Evolutionary conservation across 1,284 basidiomycete species (phyloP).

Genomic region (Moesziomyces globuligerus): DNA sequence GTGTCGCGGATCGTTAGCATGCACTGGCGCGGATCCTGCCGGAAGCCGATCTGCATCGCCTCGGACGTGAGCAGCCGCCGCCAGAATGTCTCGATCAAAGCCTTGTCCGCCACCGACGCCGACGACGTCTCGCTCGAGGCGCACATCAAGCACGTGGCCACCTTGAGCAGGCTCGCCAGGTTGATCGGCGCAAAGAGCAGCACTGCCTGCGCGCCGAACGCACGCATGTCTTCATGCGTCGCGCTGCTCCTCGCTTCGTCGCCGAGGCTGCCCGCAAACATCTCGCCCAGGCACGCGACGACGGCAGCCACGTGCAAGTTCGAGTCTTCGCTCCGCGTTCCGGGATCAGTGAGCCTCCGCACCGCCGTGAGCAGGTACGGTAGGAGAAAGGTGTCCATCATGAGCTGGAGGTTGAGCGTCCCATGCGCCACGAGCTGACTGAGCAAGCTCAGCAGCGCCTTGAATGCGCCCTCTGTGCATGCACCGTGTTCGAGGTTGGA

Average conservation of each 20-base stretch:
- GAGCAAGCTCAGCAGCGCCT: constrained; percentile 22
- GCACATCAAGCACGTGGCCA: constrained; percentile 25
- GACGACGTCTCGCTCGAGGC: constrained; percentile 20
- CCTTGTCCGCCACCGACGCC: constrained; percentile 11
- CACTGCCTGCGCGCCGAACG: constrained; percentile 30
- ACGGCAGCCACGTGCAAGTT: constrained; percentile 13
- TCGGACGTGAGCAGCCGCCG: constrained; percentile 26
- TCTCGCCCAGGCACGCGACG: constrained; percentile 14
- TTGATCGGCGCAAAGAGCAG: constrained; percentile 35
- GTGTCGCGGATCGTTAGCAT: constrained; percentile 32
- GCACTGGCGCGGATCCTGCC: constrained; percentile 24
- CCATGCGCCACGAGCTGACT: constrained; percentile 30
- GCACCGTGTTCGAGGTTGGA: constrained; percentile 17
- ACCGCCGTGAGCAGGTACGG: constrained; percentile 21
- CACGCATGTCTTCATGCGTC: constrained; percentile 23
- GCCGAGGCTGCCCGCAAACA: constrained; percentile 27
- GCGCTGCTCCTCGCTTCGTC: background rate
- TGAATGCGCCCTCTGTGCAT: constrained; percentile 7
- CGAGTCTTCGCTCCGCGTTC: constrained; percentile 18
- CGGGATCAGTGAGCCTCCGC: constrained; percentile 32
- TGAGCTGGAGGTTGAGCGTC: constrained; percentile 42
- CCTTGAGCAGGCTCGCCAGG: constrained; percentile 18
- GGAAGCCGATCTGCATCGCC: constrained; percentile 38
- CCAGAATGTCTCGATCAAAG: constrained; percentile 23
- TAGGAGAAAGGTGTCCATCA: constrained; percentile 33